Base-by-base conservation (phyloP, 352 stramenopile genomes). In the Phytophthora nicotianae region DNA sequence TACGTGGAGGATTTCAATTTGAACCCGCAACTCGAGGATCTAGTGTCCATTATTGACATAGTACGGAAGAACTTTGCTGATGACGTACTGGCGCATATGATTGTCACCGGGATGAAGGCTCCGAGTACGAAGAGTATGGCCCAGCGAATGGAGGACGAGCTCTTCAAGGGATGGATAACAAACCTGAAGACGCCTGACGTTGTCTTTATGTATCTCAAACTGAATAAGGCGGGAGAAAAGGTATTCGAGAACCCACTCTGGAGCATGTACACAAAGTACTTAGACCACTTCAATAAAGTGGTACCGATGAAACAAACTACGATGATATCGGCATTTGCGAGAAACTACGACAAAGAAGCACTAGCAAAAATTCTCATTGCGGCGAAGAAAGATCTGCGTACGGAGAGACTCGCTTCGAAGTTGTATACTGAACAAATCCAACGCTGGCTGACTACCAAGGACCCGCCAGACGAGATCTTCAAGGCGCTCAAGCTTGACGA, bases 401-500 rank as follows among this genome's bases (percentile, higher is more conserved):
- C 52, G 8, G 52, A 52, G 29, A 52, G 52, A 14, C 16, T 57
- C 1, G 50, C 50, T 24, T 48, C 50, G n/a, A 57, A 57, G 33
- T 24, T 57, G 14, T 26, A 51, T n/a, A 10, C 23, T 1, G 26
- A 51, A 2, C 35, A 57, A 17, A 33, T 29, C 9, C 17, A 53
- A 5, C 29, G 35, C 5, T 42, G 43, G 43, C 24, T 50, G 43
- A 16, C 4, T 5, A 14, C 14, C 5, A 50, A 50, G 37, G 43
- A 50, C 43, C 14, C 43, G 16, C 47, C 47, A 4, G 17, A 53
- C 5, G 29, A 43, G 32, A 29, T 55, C 13, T 55, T 55, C 20
- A 35, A 21, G 9, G 8, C 24, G 9, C 48, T 55, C 11, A 32
- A 4, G 48, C 11, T 45, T 5, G 32, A 45, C 16, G 32, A 45